phyloP scores from a whole-genome alignment of 1,139 yeast species.

The Pneumocystis carinii region DNA sequence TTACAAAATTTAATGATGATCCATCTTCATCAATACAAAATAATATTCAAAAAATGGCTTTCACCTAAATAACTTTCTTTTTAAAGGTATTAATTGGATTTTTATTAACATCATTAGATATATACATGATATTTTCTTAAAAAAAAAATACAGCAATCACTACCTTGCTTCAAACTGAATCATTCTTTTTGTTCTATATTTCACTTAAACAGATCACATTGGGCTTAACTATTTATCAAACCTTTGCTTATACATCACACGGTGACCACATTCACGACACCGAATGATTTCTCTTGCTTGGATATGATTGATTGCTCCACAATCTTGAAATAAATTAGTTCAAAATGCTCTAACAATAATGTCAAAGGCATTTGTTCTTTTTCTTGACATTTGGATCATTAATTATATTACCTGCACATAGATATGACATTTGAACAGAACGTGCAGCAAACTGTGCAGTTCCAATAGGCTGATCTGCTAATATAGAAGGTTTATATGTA shows the following conservation, averaged over 20 bases:
- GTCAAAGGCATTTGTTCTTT: not conserved
- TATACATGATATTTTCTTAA: not conserved
- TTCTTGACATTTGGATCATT: not conserved
- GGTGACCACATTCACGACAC: constrained; percentile 96
- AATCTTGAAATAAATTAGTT: constrained; percentile 80
- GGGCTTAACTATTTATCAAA: not conserved
- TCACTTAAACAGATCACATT: no score
- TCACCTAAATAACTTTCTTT: not conserved
- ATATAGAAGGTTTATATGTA: not conserved
- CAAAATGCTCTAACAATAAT: constrained; percentile 31
- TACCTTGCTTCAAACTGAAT: not conserved
- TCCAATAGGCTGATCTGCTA: not conserved
- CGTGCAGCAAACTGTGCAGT: not conserved
- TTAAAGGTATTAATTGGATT: not conserved
- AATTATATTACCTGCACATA: not conserved
- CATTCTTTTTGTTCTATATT: not conserved
- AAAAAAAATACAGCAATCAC: not conserved
- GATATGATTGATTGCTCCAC: constrained; percentile 77
- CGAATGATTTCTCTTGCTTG: constrained; percentile 93
- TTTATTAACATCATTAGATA: not conserved
- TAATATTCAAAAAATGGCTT: not conserved
- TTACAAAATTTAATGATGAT: no score
- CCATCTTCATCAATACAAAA: no score
- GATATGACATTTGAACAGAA: not conserved
- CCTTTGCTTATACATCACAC: constrained; percentile 92